Conservation (phyloP, 441 rosid species). For the Kokia cookei region DNA sequence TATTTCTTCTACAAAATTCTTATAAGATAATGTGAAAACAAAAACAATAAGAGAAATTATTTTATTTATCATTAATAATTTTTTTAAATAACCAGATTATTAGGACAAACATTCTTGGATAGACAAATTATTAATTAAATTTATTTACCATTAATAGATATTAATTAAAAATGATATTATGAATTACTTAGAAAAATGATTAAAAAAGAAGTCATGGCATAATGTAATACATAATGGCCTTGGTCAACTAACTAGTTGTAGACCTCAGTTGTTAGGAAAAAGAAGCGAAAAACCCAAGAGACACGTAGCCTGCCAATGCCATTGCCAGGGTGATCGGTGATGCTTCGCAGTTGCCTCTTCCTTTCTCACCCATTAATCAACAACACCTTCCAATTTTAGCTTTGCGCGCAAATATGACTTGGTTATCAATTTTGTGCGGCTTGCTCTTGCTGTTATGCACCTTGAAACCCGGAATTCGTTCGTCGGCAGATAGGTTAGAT, state of each 20-base stretch:
- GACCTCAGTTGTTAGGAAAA: background rate
- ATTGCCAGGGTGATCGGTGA: background rate
- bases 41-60: no score
- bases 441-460: background rate
- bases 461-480: background rate
- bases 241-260: background rate
- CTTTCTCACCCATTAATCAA: background rate
- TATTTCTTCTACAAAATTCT: no score
- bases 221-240: no score
- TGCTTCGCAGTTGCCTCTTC: background rate
- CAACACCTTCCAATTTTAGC: background rate
- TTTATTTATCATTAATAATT: no score
- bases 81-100: no score
- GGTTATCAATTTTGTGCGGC: background rate
- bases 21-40: no score
- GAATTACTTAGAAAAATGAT: no score
- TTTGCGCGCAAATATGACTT: background rate
- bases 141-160: no score
- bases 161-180: no score
- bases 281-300: background rate
- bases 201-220: no score
- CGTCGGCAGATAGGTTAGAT: constrained; percentile 19
- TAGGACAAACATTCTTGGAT: no score
- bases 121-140: no score
- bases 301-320: background rate